These are phyloP conservation scores for Barnettozyma vustinii DNA, from an alignment of 805 yeast species.

Conservation along the genomic window DNA sequence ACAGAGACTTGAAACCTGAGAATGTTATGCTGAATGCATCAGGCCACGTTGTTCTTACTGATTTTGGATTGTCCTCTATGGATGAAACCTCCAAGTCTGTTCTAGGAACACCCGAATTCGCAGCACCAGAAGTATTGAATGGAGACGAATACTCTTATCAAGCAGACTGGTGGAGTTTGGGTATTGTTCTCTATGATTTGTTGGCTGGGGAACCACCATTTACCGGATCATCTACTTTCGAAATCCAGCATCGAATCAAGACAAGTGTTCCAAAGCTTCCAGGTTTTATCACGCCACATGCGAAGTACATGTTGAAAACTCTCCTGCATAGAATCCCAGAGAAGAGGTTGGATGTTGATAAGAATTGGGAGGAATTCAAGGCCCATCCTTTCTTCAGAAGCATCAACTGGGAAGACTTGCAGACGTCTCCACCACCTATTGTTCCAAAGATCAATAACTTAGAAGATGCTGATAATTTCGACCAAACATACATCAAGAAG, in stretches of 20 bases:
- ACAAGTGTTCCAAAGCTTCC: conserved; percentile 62
- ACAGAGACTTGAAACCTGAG: conserved; percentile 86
- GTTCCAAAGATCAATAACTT: conserved; percentile 72
- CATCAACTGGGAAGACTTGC: conserved; percentile 58
- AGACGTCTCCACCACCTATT: conserved; percentile 59
- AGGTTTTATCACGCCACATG: conserved; percentile 64
- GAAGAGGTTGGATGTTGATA: conserved; percentile 60
- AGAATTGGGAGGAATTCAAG: conserved; percentile 34
- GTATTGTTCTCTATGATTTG: conserved; percentile 73
- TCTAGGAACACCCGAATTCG: conserved; percentile 39
- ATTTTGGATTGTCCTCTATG: conserved; percentile 64
- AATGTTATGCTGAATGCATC: conserved; percentile 69
- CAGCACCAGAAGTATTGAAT: conserved; percentile 83
- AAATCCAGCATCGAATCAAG: conserved; percentile 62
- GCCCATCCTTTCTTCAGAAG: conserved; percentile 72
- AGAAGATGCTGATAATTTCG: conserved; percentile 75
- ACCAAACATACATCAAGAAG: conserved; percentile 66
- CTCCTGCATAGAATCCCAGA: conserved; percentile 62
- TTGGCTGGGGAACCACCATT: conserved; percentile 81
- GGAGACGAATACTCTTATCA: conserved; percentile 76
- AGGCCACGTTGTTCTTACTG: conserved; percentile 84
- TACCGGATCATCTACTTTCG: conserved; percentile 67
- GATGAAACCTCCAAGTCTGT: conserved; percentile 36
- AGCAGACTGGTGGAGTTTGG: conserved; percentile 93
- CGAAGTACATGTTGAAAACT: conserved; percentile 64